A percentile compares a stretch with the other conserved stretches of the same genome.
Conservation (phyloP, 2,329 filamentous ascomycete genomes). For the Hypocreales sp. region DNA sequence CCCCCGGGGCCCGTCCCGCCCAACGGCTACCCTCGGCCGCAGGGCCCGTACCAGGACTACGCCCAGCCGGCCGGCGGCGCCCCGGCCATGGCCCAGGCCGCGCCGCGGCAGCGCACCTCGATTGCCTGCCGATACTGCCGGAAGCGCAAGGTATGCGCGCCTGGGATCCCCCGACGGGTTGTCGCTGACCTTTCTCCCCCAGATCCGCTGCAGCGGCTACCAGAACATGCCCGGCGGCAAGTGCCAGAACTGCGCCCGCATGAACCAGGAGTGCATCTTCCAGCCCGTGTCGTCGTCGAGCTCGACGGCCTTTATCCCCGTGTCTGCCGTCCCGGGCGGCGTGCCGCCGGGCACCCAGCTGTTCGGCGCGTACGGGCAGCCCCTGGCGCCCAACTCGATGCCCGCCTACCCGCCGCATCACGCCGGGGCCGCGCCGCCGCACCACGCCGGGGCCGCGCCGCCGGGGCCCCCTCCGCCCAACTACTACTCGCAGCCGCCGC, state of each 20-base stretch:
- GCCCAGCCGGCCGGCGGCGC: slow-evolving; percentile 14
- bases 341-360: slow-evolving; percentile 40
- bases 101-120: slow-evolving; percentile 41
- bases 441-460: slow-evolving; percentile 7
- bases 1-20: slow-evolving; percentile 14
- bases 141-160: slow-evolving; percentile 43
- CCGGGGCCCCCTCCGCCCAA: slow-evolving; percentile 21
- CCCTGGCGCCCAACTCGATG: slow-evolving; percentile 23
- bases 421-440: no score
- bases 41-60: slow-evolving; percentile 19
- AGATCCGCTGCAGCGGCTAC: slow-evolving; percentile 48
- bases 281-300: slow-evolving; percentile 41
- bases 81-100: slow-evolving; percentile 30
- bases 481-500: slow-evolving; percentile 14
- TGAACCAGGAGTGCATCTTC: slow-evolving; percentile 46
- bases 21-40: slow-evolving; percentile 10
- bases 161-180: no score
- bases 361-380: slow-evolving; percentile 42
- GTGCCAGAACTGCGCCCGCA: slow-evolving; percentile 45
- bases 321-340: slow-evolving; percentile 41
- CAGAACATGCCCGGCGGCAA: slow-evolving; percentile 42
- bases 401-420: slow-evolving; percentile 6
- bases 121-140: slow-evolving; percentile 46
- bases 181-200: no score
- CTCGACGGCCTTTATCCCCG: slow-evolving; percentile 42